Percentiles rank a stretch among this genome's conserved stretches.
phyloP scores from a whole-genome alignment of 2,329 filamentous ascomycete species.

The Metarhizium robertsii region DNA sequence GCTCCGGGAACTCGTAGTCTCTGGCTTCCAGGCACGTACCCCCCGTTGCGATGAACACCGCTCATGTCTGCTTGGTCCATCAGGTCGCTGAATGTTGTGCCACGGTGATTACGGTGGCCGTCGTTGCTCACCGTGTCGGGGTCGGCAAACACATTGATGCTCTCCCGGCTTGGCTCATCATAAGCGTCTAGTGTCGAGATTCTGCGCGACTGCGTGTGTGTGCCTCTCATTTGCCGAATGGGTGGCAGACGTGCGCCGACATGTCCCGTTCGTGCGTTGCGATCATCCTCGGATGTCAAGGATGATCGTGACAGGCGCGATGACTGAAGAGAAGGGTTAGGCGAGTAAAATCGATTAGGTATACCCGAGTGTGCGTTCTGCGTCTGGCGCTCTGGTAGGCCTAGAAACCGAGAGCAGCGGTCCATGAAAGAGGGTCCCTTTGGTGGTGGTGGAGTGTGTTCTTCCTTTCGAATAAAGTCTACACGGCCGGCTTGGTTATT shows the following conservation, averaged over 20 bases:
- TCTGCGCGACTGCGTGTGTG: conserved; percentile 14
- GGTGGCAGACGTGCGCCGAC: conserved; percentile 21
- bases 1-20: conserved; percentile 22
- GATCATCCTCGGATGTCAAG: conserved; percentile 16
- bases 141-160: conserved; percentile 28
- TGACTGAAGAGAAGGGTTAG: conserved; percentile 15
- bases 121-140: conserved; percentile 17
- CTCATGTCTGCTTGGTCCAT: conserved; percentile 39
- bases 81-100: conserved; percentile 44
- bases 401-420: background rate
- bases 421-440: background rate
- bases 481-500: background rate
- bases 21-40: conserved; percentile 19
- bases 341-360: conserved; percentile 27
- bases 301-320: conserved; percentile 12
- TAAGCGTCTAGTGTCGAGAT: conserved; percentile 24
- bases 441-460: too few species aligned
- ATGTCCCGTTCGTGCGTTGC: conserved; percentile 16
- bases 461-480: too few species aligned
- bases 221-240: conserved; percentile 30
- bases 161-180: conserved; percentile 36
- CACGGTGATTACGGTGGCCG: conserved; percentile 11
- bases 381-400: background rate
- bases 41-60: conserved; percentile 29
- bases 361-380: conserved; percentile 18